A percentile compares a stretch with the other conserved stretches of the same genome.
These are phyloP conservation scores for Debaryomyces robertsiae DNA, from an alignment of 1,139 yeast genomes.

Conservation along the genomic window DNA sequence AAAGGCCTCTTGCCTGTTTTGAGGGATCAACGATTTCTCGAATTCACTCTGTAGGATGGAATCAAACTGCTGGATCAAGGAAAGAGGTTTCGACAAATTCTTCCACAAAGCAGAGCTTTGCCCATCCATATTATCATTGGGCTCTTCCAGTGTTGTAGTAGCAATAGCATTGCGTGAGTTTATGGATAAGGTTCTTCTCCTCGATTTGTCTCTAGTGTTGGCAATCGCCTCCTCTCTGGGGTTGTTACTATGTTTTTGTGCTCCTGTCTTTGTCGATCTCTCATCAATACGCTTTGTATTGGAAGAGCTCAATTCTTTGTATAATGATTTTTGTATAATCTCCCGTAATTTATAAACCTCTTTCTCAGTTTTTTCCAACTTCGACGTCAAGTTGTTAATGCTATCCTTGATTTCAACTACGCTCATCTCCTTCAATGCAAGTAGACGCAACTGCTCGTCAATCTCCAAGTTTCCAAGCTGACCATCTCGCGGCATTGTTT, in stretches of 20 bases:
- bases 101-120: slow-evolving; percentile 36
- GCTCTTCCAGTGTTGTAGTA: slow-evolving; percentile 1
- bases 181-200: slow-evolving; percentile 25
- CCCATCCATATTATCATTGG: slow-evolving; percentile 10
- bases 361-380: slow-evolving; percentile 42
- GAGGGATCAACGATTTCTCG: slow-evolving; percentile 48
- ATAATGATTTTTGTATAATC: slow-evolving; percentile 42
- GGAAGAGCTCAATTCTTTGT: slow-evolving; percentile 31
- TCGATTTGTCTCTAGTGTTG: slow-evolving; percentile 27
- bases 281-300: not conserved
- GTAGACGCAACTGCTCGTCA: slow-evolving; percentile 56
- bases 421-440: slow-evolving; percentile 66
- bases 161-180: slow-evolving; percentile 13
- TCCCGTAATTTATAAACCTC: slow-evolving; percentile 50
- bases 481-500: slow-evolving; percentile 36
- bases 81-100: slow-evolving; percentile 58
- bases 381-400: slow-evolving; percentile 35
- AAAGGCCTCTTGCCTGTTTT: slow-evolving; percentile 9
- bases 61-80: slow-evolving; percentile 68
- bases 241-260: slow-evolving; percentile 30
- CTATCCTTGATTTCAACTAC: slow-evolving; percentile 58
- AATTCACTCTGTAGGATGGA: slow-evolving; percentile 66
- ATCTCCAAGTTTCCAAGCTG: slow-evolving; percentile 39
- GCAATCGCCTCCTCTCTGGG: slow-evolving; percentile 42
- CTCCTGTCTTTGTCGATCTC: slow-evolving; percentile 7